Evolutionary conservation across 2,329 filamentous ascomycete species (phyloP), one percentile per base, ranked within the genome.

Genomic region (Alternaria metachromatica): DNA sequence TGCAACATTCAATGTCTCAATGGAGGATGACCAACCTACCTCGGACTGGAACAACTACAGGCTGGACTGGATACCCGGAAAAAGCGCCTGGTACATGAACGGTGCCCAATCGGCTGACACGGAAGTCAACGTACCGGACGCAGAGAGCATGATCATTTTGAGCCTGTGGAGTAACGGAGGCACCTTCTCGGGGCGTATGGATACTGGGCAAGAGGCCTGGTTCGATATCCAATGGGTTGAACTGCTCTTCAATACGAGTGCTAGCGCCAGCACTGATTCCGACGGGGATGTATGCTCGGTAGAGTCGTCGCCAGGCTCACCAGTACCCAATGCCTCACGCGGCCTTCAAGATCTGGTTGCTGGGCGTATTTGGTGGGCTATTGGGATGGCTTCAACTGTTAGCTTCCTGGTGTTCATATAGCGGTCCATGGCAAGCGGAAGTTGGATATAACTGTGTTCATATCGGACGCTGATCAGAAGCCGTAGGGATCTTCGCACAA

Each of bases 141-240:
- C 49, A 12, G 58, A 66, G 12, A 69, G 67, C 37, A 58, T 37
- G 23, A 53, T 68, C 15, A 62, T 59, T 2, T 4, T 68, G 7
- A 63, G 64, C 28, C 58, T 68, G 26, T 68, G 62, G 67, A 69
- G 67, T 12, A 62, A 64, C 21, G 62, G 62, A 7, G 58, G 64
- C 7, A 30, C 54, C 11, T 64, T 65, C 9, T 56, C 28, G 12
- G 60, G 67, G 15, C 43, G 45, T 37, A 69, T 69, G 67, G 33
- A 50, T 6, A n/a, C 48, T 12, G 62, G 58, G 0, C 7, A 26
- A 9, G 55, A 69, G 15, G 67, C 67, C 1, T 63, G 48, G 56
- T 62, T 69, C 9, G 65, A 67, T 6, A 58, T 65, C 3, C 54
- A 63, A 43, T 69, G 65, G 60, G 58, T 67, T 18, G 65, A 69